Conservation (phyloP, 805 yeast genomes). For the Osmozyma mogii region DNA sequence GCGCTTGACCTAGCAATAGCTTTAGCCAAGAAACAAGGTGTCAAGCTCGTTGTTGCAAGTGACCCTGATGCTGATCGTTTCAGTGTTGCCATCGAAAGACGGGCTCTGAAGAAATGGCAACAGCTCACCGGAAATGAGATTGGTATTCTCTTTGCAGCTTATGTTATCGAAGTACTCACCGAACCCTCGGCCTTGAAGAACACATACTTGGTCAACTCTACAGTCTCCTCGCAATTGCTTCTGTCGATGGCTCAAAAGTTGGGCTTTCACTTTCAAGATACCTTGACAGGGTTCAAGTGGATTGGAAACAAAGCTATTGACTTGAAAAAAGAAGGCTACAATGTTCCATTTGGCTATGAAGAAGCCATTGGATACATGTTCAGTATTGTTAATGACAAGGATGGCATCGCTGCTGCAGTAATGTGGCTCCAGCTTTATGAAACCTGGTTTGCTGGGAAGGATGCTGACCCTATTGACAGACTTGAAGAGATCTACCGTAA, state of each 20-base stretch:
- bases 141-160: conserved; percentile 76
- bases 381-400: conserved; percentile 77
- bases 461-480: conserved; percentile 37
- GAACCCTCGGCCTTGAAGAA: conserved; percentile 19
- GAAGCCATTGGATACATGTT: conserved; percentile 97
- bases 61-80: conserved; percentile 98
- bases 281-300: conserved; percentile 97
- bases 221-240: conserved; percentile 86
- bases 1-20: conserved; percentile 69
- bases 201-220: conserved; percentile 67
- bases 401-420: conserved; percentile 76
- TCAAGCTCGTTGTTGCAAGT: conserved; percentile 67
- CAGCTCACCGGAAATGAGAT: conserved; percentile 90
- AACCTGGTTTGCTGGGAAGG: conserved; percentile 36
- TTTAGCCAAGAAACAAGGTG: conserved; percentile 45
- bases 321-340: conserved; percentile 51
- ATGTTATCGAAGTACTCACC: conserved; percentile 33
- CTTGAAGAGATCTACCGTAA: conserved; percentile 50
- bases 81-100: conserved; percentile 59
- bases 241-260: conserved; percentile 54
- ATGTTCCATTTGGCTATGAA: conserved; percentile 86
- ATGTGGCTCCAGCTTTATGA: conserved; percentile 67
- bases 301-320: conserved; percentile 84
- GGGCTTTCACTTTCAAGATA: conserved; percentile 64
- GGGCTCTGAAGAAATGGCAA: conserved; percentile 42